These are phyloP conservation scores for Austroboletus niveus DNA, from an alignment of 1,284 basidiomycete genomes.

Conservation along the genomic window DNA sequence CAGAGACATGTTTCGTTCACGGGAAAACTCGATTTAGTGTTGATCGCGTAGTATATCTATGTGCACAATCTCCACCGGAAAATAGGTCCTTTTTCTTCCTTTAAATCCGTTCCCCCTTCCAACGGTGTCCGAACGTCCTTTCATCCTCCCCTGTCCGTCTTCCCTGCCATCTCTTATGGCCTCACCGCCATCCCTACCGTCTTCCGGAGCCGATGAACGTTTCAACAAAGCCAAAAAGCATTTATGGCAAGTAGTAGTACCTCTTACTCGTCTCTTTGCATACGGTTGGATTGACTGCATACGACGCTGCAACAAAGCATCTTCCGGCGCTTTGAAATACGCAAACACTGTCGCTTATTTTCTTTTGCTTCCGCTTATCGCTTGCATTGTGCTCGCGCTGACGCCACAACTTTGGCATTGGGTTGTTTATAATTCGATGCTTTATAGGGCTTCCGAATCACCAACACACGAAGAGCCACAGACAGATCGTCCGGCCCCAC, in stretches of 20 bases:
- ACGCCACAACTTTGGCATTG: conserved; percentile 31
- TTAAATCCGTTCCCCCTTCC: conserved; percentile 32
- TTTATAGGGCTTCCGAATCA: conserved; percentile 32
- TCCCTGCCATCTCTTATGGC: conserved; percentile 21
- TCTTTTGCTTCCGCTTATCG: conserved; percentile 23
- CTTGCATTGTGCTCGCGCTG: conserved; percentile 23
- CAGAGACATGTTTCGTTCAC: conserved; percentile 36
- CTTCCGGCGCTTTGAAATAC: conserved; percentile 11
- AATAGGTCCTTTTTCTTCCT: conserved; percentile 27
- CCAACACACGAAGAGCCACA: conserved; percentile 22
- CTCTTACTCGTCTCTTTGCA: conserved; percentile 6
- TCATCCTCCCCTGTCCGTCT: conserved; percentile 28
- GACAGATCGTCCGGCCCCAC: conserved; percentile 14
- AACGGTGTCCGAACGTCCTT: conserved; percentile 25
- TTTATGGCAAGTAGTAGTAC: conserved; percentile 29
- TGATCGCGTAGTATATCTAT: conserved; percentile 42
- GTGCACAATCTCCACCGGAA: conserved; percentile 38
- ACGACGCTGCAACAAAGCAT: conserved; percentile 11
- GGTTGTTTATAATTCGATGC: conserved; percentile 19
- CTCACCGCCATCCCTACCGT: conserved; percentile 21
- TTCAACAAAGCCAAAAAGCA: conserved; percentile 38
- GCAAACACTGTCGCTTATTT: conserved; percentile 17
- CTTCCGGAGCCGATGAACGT: conserved; percentile 27
- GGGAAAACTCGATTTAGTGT: conserved; percentile 38
- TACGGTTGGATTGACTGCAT: conserved; percentile 5